Evolutionary conservation across 371 early-diverging fungal genomes (phyloP), one percentile per base, ranked within the genome.

Genomic region (Mucor velutinosus): DNA sequence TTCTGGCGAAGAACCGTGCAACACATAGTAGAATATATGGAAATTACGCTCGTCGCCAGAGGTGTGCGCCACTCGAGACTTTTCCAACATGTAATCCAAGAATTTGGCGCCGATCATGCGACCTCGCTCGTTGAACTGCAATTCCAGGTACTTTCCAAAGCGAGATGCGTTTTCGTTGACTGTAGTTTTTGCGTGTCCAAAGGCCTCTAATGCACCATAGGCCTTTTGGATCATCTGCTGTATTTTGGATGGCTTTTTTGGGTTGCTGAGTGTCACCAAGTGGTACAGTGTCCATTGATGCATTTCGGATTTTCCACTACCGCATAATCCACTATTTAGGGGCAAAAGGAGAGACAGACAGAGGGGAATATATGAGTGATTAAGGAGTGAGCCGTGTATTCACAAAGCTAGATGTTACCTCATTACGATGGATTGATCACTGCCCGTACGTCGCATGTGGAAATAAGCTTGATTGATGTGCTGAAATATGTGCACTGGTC

Each of bases 11-110:
- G 72, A 67, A 23, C 80, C 80, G 33, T 81, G 85, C 12, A 92
- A 77, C 11, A 98, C 80, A 56, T 95, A 91, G 74, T 97, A 94
- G 71, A 99, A 94, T 43, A 97, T 90, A 76, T 98, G 94, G 78
- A 96, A 98, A 76, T 92, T 96, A 62, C 93, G 85, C 64, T 96
- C 92, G 61, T 87, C 88, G 19, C 66, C 69, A 33, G 53, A 51
- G 4, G 63, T 45, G 19, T 79, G 77, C 8, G 87, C 78, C 27
- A 94, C 84, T n/a, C 95, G 86, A 45, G 82, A 82, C 76, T 91
- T 91, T 71, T 99, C 97, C 21, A 98, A 80, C 67, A 96, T 86
- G 75, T 94, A 97, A 67, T 94, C 92, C 58, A 95, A 81, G 66
- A 93, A 79, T 77, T 94, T 95, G 7, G 91, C 91, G 27, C 97